Evolutionary conservation across 148 eudicot species (phyloP).

Genomic region (Spergularia marina): DNA sequence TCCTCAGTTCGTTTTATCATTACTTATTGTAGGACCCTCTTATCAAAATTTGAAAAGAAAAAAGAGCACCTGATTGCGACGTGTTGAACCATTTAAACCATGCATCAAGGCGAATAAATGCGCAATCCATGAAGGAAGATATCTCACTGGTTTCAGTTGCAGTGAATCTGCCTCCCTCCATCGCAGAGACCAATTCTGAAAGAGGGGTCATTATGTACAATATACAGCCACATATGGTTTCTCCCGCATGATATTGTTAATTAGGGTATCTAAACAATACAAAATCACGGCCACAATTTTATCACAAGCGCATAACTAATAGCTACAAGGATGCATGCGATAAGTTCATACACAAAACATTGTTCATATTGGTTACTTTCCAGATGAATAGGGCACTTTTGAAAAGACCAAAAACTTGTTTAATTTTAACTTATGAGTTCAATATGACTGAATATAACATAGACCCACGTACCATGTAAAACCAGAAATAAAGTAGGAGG

Average conservation of each 20-base stretch:
- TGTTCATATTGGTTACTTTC: too few species aligned
- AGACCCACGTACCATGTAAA: conserved; percentile 55
- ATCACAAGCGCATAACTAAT: too few species aligned
- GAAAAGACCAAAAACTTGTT: background rate
- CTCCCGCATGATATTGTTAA: background rate
- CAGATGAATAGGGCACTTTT: background rate
- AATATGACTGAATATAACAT: background rate
- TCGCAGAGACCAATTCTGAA: conserved; percentile 65
- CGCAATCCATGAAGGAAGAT: conserved; percentile 60
- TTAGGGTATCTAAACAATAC: too few species aligned
- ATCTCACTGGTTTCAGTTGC: conserved; percentile 53
- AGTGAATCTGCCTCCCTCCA: conserved; percentile 53
- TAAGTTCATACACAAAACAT: too few species aligned
- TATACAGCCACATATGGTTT: conserved; percentile 3
- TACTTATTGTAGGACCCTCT: too few species aligned
- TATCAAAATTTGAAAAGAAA: too few species aligned
- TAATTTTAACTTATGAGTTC: background rate
- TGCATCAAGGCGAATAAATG: conserved; percentile 85
- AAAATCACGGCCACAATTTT: too few species aligned
- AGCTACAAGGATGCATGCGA: too few species aligned
- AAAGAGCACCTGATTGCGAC: conserved; percentile 70
- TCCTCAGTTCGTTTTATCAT: too few species aligned
- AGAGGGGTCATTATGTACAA: conserved; percentile 13
- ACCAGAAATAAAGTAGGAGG: conserved; percentile 92
- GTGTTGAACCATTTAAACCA: conserved; percentile 98